phyloP scores from a whole-genome alignment of 129 eudicot species.

The Sambucus nigra region DNA sequence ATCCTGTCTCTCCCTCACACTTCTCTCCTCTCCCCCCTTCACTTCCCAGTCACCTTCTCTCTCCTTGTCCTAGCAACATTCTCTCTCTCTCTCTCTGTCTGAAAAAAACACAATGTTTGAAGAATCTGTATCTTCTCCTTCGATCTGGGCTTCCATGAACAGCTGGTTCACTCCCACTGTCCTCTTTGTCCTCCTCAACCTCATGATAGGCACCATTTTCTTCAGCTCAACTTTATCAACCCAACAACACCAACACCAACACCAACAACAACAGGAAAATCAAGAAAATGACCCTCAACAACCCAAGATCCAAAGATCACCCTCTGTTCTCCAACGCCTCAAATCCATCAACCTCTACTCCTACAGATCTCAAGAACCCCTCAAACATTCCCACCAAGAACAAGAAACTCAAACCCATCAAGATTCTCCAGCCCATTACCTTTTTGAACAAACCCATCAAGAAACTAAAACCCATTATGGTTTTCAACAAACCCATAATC shows the following conservation, averaged over 20 bases:
- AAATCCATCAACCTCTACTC: slow-evolving; percentile 48
- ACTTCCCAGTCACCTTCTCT: too few species aligned
- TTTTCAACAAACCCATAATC: slow-evolving; percentile 21
- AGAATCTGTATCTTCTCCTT: slow-evolving; percentile 38
- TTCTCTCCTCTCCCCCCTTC: too few species aligned
- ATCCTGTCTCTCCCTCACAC: too few species aligned
- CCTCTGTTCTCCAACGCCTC: slow-evolving; percentile 65
- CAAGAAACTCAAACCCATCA: slow-evolving; percentile 10
- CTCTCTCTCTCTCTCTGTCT: slow-evolving; percentile 2
- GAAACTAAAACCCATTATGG: slow-evolving; percentile 23
- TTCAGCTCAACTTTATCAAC: slow-evolving; percentile 47
- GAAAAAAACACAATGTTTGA: slow-evolving; percentile 52
- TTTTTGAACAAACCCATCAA: slow-evolving; percentile 20
- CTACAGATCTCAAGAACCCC: slow-evolving; percentile 34
- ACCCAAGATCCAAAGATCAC: slow-evolving; percentile 34
- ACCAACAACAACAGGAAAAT: too few species aligned
- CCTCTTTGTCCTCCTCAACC: slow-evolving; percentile 74
- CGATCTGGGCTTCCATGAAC: slow-evolving; percentile 61
- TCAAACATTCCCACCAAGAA: slow-evolving; percentile 1
- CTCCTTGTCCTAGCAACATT: too few species aligned
- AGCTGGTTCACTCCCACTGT: slow-evolving; percentile 90
- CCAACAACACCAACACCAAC: too few species aligned
- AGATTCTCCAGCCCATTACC: slow-evolving; percentile 28
- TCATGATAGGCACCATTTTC: slow-evolving; percentile 79
- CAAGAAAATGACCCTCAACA: too few species aligned